Evolutionary conservation across 805 yeast species (phyloP).

Genomic region (Soucietia sequanensis): DNA sequence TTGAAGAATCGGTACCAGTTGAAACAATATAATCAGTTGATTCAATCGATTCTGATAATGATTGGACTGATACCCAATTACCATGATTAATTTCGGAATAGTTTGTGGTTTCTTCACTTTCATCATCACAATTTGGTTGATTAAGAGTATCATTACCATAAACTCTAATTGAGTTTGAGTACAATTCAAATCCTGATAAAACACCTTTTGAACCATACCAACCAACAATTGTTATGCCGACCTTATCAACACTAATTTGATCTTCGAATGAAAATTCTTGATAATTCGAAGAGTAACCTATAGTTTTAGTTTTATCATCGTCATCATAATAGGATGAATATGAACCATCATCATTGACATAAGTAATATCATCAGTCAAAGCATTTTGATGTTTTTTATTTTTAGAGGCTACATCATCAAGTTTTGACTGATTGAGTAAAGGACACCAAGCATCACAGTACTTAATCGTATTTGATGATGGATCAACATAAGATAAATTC

Average conservation of each 20-base stretch:
- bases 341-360: slow-evolving; percentile 33
- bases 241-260: slow-evolving; percentile 53
- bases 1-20: slow-evolving; percentile 27
- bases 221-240: slow-evolving; percentile 62
- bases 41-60: slow-evolving; percentile 28
- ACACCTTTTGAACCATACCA: slow-evolving; percentile 72
- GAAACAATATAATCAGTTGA: slow-evolving; percentile 36
- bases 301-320: slow-evolving; percentile 29
- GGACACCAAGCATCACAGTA: slow-evolving; percentile 93
- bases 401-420: slow-evolving; percentile 26
- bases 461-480: slow-evolving; percentile 51
- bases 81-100: slow-evolving; percentile 26
- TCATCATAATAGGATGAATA: slow-evolving; percentile 34
- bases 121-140: slow-evolving; percentile 55
- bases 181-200: slow-evolving; percentile 71
- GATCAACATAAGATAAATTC: slow-evolving; percentile 87
- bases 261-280: slow-evolving; percentile 86
- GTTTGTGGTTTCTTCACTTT: slow-evolving; percentile 20
- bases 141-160: slow-evolving; percentile 78
- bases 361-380: slow-evolving; percentile 25
- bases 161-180: slow-evolving; percentile 54
- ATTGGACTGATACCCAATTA: slow-evolving; percentile 24
- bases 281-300: slow-evolving; percentile 49
- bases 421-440: slow-evolving; percentile 40
- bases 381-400: slow-evolving; percentile 23